A percentile compares a stretch with the other conserved stretches of the same genome.
Conservation (phyloP, 257 asterid genomes). For the Oldenlandia corymbosa region DNA sequence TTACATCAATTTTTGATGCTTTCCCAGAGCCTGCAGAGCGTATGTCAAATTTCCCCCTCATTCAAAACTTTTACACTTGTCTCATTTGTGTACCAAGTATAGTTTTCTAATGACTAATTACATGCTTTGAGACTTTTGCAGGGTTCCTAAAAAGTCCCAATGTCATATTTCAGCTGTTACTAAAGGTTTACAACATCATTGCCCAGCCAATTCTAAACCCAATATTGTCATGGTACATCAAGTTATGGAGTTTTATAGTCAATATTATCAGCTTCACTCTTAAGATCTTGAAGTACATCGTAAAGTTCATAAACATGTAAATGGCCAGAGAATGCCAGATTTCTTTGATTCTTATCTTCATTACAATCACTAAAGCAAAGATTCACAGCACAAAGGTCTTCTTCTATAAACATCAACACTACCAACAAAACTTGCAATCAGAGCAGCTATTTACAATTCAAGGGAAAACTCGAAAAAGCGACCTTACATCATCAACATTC, state of each 20-base stretch:
- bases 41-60: constrained; percentile 23
- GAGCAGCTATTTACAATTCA: constrained; percentile 13
- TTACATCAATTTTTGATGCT: constrained; percentile 51
- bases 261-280: constrained; percentile 31
- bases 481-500: constrained; percentile 25
- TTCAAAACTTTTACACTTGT: not conserved
- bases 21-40: constrained; percentile 69
- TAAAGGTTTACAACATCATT: constrained; percentile 30
- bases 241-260: constrained; percentile 36
- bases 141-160: constrained; percentile 57
- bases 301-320: constrained; percentile 30
- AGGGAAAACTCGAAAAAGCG: constrained; percentile 3
- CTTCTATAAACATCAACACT: constrained; percentile 6
- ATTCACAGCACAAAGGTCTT: not conserved
- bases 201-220: constrained; percentile 44
- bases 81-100: not conserved
- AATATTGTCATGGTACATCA: constrained; percentile 47
- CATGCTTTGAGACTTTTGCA: constrained; percentile 31
- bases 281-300: constrained; percentile 32
- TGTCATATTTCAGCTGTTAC: constrained; percentile 38
- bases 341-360: not conserved
- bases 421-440: constrained; percentile 7
- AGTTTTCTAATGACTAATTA: constrained; percentile 21
- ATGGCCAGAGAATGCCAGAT: not conserved
- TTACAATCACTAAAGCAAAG: not conserved